Evolutionary conservation across 1,284 basidiomycete genomes (phyloP).

Genomic region (Coriolopsis trogii): DNA sequence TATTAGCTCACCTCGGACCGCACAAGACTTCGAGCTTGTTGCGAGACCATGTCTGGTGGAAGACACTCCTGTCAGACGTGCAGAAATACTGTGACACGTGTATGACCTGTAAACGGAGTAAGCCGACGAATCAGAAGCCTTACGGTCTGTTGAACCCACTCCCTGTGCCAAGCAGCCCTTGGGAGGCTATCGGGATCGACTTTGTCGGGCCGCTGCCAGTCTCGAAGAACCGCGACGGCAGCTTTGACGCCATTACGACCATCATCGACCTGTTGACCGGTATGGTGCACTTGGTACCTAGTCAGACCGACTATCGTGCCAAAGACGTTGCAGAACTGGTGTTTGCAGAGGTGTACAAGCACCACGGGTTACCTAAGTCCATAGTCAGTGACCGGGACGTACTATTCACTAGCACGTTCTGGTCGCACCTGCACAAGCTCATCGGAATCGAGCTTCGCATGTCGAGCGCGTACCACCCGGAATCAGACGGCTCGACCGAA

Average conservation of each 20-base stretch:
- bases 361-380: constrained; percentile 40
- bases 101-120: constrained; percentile 25
- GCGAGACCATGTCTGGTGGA: constrained; percentile 34
- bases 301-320: constrained; percentile 32
- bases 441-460: constrained; percentile 38
- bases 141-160: constrained; percentile 29
- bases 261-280: constrained; percentile 38
- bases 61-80: constrained; percentile 26
- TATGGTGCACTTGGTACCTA: constrained; percentile 35
- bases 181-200: constrained; percentile 37
- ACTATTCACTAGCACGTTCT: constrained; percentile 46
- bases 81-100: constrained; percentile 28
- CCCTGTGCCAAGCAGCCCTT: constrained; percentile 24
- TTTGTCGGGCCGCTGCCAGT: constrained; percentile 39
- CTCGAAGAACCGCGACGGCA: constrained; percentile 22
- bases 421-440: constrained; percentile 38
- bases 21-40: constrained; percentile 28
- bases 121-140: constrained; percentile 25
- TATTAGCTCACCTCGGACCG: constrained; percentile 31
- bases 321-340: constrained; percentile 41
- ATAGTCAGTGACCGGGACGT: constrained; percentile 47
- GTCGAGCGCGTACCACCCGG: constrained; percentile 47
- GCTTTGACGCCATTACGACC: constrained; percentile 22
- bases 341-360: constrained; percentile 39
- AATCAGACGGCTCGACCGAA: constrained; percentile 44